Evolutionary conservation across 768 basidiomycete species (phyloP).

Genomic region (Trametes villosa): DNA sequence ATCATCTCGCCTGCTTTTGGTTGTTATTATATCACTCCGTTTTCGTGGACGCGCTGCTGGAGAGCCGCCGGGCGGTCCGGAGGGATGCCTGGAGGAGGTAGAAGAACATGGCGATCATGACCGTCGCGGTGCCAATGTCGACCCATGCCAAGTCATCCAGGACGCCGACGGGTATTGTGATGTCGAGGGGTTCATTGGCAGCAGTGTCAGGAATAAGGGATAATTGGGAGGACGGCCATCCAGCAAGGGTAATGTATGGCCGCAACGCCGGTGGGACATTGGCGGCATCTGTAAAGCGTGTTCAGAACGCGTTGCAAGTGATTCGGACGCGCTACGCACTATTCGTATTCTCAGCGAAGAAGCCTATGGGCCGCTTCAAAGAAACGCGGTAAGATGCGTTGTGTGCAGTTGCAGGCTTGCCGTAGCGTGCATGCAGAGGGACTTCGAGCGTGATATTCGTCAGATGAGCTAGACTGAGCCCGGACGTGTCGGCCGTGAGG

Average conservation of each 20-base stretch:
- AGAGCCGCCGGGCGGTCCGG: conserved; percentile 29
- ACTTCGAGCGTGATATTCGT: conserved; percentile 34
- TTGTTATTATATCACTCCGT: conserved; percentile 20
- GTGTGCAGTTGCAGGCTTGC: conserved; percentile 30
- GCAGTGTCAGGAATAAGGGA: conserved; percentile 12
- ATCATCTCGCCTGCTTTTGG: conserved; percentile 15
- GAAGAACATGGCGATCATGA: conserved; percentile 39
- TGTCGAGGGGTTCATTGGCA: conserved; percentile 8
- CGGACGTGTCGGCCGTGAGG: conserved; percentile 31
- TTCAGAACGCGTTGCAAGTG: background rate
- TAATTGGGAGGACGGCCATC: conserved; percentile 4
- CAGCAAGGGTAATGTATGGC: conserved; percentile 3
- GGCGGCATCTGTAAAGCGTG: background rate
- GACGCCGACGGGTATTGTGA: conserved; percentile 42
- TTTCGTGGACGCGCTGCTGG: conserved; percentile 11
- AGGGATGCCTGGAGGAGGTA: conserved; percentile 37
- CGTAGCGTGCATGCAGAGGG: conserved; percentile 52
- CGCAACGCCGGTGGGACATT: conserved; percentile 5
- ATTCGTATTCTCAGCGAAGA: conserved; percentile 32
- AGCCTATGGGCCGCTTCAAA: conserved; percentile 34
- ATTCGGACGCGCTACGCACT: conserved; percentile 8
- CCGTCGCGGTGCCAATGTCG: conserved; percentile 40
- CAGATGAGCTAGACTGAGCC: background rate
- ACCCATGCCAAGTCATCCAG: conserved; percentile 37
- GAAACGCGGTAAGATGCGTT: conserved; percentile 27